These are phyloP conservation scores for Casuarina equisetifolia DNA, from an alignment of 306 rosid species.

Conservation along the genomic window DNA sequence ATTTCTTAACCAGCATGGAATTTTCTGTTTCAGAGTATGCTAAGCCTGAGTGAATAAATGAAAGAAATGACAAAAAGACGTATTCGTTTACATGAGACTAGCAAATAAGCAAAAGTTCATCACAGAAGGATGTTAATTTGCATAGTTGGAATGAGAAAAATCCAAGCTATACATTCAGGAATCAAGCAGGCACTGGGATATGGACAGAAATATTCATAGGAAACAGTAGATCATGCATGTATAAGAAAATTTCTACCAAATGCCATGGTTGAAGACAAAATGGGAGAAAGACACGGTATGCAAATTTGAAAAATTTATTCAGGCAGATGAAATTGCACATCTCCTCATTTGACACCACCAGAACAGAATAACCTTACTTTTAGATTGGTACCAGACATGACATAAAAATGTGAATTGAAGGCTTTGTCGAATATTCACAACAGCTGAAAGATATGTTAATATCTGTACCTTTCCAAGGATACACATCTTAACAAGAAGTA, in stretches of 20 bases:
- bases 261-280: not conserved
- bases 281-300: not conserved
- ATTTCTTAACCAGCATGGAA: not conserved
- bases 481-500: not conserved
- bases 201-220: not conserved
- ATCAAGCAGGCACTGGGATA: constrained; percentile 7
- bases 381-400: not conserved
- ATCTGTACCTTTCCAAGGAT: not conserved
- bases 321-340: not conserved
- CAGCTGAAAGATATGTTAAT: not conserved
- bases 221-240: not conserved
- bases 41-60: not conserved
- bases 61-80: not conserved
- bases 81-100: not conserved
- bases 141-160: not conserved
- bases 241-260: not conserved
- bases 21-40: not conserved
- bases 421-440: not conserved
- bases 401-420: not conserved
- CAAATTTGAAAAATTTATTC: not conserved
- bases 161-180: not conserved
- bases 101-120: not conserved
- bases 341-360: too few species aligned
- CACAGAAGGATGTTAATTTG: not conserved
- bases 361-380: not conserved